Base-by-base conservation (phyloP, 345 rosid genomes). In the Eucalyptus polybractea region DNA sequence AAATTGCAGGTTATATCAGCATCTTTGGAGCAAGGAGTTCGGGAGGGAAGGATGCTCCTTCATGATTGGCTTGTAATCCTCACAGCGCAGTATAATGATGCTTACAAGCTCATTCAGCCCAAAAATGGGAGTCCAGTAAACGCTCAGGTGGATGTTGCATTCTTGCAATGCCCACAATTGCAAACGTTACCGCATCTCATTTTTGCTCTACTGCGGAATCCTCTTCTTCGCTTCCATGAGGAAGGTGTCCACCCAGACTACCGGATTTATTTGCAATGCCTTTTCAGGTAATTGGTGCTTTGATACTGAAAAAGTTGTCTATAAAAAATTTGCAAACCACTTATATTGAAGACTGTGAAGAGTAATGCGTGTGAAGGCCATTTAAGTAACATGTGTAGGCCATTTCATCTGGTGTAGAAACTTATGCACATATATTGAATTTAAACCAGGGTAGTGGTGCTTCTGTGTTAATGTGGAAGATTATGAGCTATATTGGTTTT, bases 211-310 rank as follows among this genome's bases (percentile, higher is more conserved):
- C 99, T 98, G 67, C 96, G 99, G 86, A 97, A 97, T 87, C 99
- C 98, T 87, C 97, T 98, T 91, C 96, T 96, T 87, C 97, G 95
- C 89, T 95, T 96, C 91, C 99, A 98, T 89, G 99, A 98, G 94
- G 99, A 98, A 95, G 99, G 99, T 85, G 99, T 97, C 89, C 99
- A 98, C 92, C 99, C 99, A 76, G 98, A 98, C 91, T 96, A 95
- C 90, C 93, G 97, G 91, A 97, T 98, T 91, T 97, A 95, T 92
- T 90, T 98, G 89, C 99, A 97, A 88, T 98, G 99, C 93, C 99
- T 98, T 92, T 98, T 97, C 95, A 97, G 99, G 99, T 98, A 95
- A 88, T 53, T 87, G 67, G 45, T 40, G 69, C 45, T 76, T 76
- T 37, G 47, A 37, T 69, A 69, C 80, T 69, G 44, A 69, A 31